Percentiles rank a stretch among this genome's conserved stretches.
phyloP scores from a whole-genome alignment of 768 basidiomycete species.

The Hemileccinum rubropunctum region DNA sequence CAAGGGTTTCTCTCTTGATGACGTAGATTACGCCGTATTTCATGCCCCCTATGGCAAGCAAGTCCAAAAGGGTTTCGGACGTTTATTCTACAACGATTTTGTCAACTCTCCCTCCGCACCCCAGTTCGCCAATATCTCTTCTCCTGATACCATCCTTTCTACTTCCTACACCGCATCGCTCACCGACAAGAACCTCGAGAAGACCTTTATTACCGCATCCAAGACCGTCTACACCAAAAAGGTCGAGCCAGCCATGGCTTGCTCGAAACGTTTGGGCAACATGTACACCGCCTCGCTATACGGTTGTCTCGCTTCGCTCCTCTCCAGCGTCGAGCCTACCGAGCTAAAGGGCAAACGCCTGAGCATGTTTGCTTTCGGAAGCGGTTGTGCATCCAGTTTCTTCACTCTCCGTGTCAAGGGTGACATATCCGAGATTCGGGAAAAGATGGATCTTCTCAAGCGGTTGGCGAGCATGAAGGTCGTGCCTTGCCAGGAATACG shows the following conservation, averaged over 20 bases:
- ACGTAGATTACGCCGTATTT: conserved; percentile 92
- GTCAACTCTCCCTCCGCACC: conserved; percentile 67
- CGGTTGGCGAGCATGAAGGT: conserved; percentile 86
- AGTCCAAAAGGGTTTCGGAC: conserved; percentile 95
- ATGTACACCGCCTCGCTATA: conserved; percentile 98
- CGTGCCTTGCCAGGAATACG: conserved; percentile 88
- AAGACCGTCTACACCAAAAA: conserved; percentile 72
- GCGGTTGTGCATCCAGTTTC: conserved; percentile 94
- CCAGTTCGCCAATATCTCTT: conserved; percentile 66
- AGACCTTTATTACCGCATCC: conserved; percentile 82
- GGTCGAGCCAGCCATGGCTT: conserved; percentile 80
- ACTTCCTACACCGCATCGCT: conserved; percentile 71
- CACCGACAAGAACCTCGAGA: conserved; percentile 94
- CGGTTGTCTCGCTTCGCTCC: conserved; percentile 86
- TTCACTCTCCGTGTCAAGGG: conserved; percentile 86
- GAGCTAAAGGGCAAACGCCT: conserved; percentile 80
- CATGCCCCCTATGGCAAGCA: conserved; percentile 99
- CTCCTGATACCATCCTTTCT: conserved; percentile 67
- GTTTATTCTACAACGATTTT: conserved; percentile 92
- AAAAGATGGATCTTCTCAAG: conserved; percentile 77
- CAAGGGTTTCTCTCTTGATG: conserved; percentile 64
- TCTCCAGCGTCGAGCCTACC: conserved; percentile 69
- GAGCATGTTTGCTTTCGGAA: conserved; percentile 95
- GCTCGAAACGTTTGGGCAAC: conserved; percentile 91
- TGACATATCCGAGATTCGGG: conserved; percentile 75